These are phyloP conservation scores for Saccharomyces kudriavzevii DNA, from an alignment of 805 yeast genomes.

Conservation along the genomic window DNA sequence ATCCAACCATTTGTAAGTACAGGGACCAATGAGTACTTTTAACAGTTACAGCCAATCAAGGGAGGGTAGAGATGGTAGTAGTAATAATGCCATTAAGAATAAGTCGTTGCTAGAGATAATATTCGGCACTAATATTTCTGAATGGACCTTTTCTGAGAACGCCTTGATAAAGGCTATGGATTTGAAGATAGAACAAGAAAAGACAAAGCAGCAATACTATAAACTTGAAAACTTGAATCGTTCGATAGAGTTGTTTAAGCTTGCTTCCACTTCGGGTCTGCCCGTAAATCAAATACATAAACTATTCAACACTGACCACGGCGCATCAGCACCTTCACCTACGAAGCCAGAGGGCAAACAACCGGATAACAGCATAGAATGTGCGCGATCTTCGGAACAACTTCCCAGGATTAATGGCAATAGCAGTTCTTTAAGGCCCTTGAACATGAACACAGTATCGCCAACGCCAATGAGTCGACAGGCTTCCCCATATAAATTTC, in stretches of 20 bases:
- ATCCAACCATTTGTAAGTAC: not conserved
- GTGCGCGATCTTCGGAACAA: not conserved
- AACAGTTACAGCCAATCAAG: not conserved
- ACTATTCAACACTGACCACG: slow-evolving; percentile 34
- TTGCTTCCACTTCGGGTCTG: slow-evolving; percentile 52
- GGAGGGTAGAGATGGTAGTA: not conserved
- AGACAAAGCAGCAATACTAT: slow-evolving; percentile 72
- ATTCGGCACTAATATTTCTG: slow-evolving; percentile 45
- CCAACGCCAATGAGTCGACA: slow-evolving; percentile 3
- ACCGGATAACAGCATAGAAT: not conserved
- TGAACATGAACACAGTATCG: not conserved
- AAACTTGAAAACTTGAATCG: slow-evolving; percentile 53
- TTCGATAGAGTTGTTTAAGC: slow-evolving; percentile 52
- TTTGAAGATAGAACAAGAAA: slow-evolving; percentile 64
- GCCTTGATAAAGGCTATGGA: slow-evolving; percentile 52
- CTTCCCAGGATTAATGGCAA: not conserved
- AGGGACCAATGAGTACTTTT: not conserved
- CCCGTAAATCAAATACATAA: slow-evolving; percentile 58
- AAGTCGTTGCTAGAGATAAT: slow-evolving; percentile 25
- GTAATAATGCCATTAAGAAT: not conserved
- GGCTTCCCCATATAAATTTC: slow-evolving; percentile 16
- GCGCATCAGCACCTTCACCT: slow-evolving; percentile 4
- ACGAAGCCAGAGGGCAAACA: not conserved
- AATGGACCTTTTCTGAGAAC: slow-evolving; percentile 51
- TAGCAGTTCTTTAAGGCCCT: not conserved